Evolutionary conservation across 257 asterid genomes (phyloP), one percentile per base, ranked within the genome.

Genomic region (Ligustrum vulgare): DNA sequence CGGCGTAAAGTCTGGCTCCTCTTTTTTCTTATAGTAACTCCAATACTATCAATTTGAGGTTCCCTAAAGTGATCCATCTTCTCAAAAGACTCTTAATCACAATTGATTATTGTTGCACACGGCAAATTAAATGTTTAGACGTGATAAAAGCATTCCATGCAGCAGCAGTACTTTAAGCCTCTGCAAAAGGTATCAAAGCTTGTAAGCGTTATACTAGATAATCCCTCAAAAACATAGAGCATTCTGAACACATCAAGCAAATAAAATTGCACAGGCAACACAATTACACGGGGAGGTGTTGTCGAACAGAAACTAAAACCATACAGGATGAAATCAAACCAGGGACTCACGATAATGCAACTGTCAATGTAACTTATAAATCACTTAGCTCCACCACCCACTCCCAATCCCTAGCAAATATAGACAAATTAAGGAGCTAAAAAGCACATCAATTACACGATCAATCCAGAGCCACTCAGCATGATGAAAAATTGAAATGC

Each of bases 1-100:
- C 97, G 86, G 22, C 99, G 91, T 70, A 86, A 81, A 16, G 90
- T 85, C 73, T 84, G 94, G 79, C 91, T 95, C 81, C 99, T 90
- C 89, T 69, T 93, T 87, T 81, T 95, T 79, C 87, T 93, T 43
- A 81, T 72, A 71, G 88, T 64, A 77, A 77, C 79, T 62, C 81
- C 89, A 70, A 67, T 51, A 72, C 87, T 80, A 54, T 93, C 97
- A 75, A 80, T 51, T 49, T 71, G 87, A 77, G 91, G 78, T 49
- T 77, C 87, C 76, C 76, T 79, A 70, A 85, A 73, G 60, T 88
- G 96, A 75, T 90, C 97, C 99, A 94, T 94, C 64, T 62, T 35
- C 39, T 71, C 35, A 56, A 75, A 43, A 47, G 32, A 66, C 60
- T 36, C 37, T 22, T n/a, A 36, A 67, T 43, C 33, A 76, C 66